Evolutionary conservation across 1,284 basidiomycete genomes (phyloP), one percentile per base, ranked within the genome.

Genomic region (Lignosus rhinocerotis): DNA sequence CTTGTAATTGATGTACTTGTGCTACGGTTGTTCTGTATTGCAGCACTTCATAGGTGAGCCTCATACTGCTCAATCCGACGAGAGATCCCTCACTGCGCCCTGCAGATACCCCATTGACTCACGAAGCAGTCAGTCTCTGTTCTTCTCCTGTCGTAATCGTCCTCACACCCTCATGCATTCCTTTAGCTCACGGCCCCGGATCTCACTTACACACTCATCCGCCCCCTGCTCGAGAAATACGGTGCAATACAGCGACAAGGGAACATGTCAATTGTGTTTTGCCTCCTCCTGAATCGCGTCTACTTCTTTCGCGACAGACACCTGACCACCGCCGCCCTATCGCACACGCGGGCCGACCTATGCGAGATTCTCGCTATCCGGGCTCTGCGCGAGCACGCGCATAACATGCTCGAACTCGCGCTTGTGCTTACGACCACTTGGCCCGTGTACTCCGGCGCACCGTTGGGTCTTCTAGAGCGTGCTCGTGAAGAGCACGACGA

Each of bases 311-410:
- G 89, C 30, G 90, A 93, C 72, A 76, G 86, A 64, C 81, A 87
- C 74, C 74, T 91, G 69, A 75, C 81, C 31, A 82, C 88, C 58
- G 73, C 80, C 16, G 80, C 88, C 0, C 75, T 98, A 33, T 95
- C 91, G 5, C 75, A 79, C 6, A 85, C 92, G 4, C 83, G 94
- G 45, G 92, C 93, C 0, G 77, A 80, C 25, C 81, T 96, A 34
- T 97, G 95, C 73, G 95, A 98, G 74, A 86, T 97, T 41, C 80
- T 98, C 16, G 94, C 95, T 1, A 92, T 87, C 47, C 84, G 91
- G 34, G 81, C 88, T 8, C 84, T 97, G 53, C 85, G 93, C 51
- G 85, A 88, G 65, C 88, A 92, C 70, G 90, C 86, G 8, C 84
- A 89, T 60, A 85, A 85, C 64, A 81, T 88, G 67, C 80, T 97